phyloP scores from a whole-genome alignment of 148 eudicot species.

The Rhododendron griersonianum region DNA sequence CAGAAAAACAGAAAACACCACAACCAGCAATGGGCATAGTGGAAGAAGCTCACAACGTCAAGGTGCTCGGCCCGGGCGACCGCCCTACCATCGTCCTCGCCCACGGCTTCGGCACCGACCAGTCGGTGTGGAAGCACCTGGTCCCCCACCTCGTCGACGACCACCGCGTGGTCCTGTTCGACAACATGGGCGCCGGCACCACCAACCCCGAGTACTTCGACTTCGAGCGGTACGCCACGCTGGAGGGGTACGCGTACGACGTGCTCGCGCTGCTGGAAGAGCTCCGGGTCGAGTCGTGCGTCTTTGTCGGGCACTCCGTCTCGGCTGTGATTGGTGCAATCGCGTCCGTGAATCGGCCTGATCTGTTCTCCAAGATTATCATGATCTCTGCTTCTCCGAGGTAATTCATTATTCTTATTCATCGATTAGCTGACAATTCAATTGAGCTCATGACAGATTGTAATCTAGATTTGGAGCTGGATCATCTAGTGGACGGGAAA shows the following conservation, averaged over 20 bases:
- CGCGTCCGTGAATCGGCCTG: slow-evolving; percentile 75
- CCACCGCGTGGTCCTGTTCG: slow-evolving; percentile 61
- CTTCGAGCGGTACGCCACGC: slow-evolving; percentile 59
- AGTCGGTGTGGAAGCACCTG: slow-evolving; percentile 82
- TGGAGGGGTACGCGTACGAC: slow-evolving; percentile 72
- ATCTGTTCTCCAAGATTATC: slow-evolving; percentile 70
- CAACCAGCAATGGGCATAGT: slow-evolving; percentile 52
- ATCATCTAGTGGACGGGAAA: too few species aligned
- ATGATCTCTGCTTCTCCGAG: slow-evolving; percentile 71
- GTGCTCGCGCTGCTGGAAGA: slow-evolving; percentile 74
- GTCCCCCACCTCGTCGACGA: slow-evolving; percentile 67
- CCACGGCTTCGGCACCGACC: slow-evolving; percentile 92
- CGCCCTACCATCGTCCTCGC: slow-evolving; percentile 52
- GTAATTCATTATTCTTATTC: slow-evolving; percentile 15
- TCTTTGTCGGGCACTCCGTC: slow-evolving; percentile 81
- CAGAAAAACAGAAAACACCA: background rate
- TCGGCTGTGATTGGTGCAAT: slow-evolving; percentile 65
- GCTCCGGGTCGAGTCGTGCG: slow-evolving; percentile 38
- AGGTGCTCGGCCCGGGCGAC: slow-evolving; percentile 35
- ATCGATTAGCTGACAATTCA: background rate
- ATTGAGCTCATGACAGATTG: background rate
- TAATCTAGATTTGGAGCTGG: too few species aligned
- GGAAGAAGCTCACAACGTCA: slow-evolving; percentile 83
- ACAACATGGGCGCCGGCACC: slow-evolving; percentile 93
- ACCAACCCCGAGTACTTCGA: slow-evolving; percentile 88